Base-by-base conservation (phyloP, 768 basidiomycete genomes). In the Tylopilus plumbeoviolaceoides region DNA sequence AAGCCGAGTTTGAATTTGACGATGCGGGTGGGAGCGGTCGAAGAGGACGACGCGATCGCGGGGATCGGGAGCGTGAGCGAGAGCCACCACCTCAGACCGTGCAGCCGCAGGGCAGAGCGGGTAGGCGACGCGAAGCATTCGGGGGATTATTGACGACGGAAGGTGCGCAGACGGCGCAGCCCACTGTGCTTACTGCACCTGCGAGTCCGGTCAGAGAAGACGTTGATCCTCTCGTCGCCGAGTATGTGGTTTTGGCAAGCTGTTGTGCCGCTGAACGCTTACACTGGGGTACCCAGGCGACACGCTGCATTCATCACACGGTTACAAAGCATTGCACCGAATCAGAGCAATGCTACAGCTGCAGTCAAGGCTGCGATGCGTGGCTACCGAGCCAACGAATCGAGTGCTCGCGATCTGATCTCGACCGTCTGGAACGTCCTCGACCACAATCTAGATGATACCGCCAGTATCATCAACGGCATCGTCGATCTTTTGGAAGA, bases 381-480 rank as follows among this genome's bases (percentile, higher is more conserved):
- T 10, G 82, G 87, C 27, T 99, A 87, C 71, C 79, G 82, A 23
- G 68, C 77, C 2, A 83, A 83, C 39, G 95, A 99, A 65, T 81
- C 83, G 9, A 82, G 80, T 38, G 89, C 93, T 3, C 77, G 84
- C 4, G 95, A 95, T 68, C 76, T 98, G 56, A 85, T 98, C 47
- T 85, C 85, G 38, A 95, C 90, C 0, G 75, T 95, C n/a, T 95
- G 85, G 85, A 89, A 85, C 63, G 77, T 88, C 33, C 70, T 89
- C 11, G 84, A 86, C 50, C 68, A 75, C 15, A 73, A 83, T 55
- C 66, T 88, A 20, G 92, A 97, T 47, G 77, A 82, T 28, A 89
- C 91, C 0, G 85, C 84, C 0, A 83, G 86, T 55, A 78, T 90
- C 31, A 74, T 92, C 41, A 87, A 85, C 54, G 73, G 79, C 2